Percentiles rank a stretch among this genome's conserved stretches.
Conservation (phyloP, 441 rosid species). For the Cnidoscolus chayamansa region DNA sequence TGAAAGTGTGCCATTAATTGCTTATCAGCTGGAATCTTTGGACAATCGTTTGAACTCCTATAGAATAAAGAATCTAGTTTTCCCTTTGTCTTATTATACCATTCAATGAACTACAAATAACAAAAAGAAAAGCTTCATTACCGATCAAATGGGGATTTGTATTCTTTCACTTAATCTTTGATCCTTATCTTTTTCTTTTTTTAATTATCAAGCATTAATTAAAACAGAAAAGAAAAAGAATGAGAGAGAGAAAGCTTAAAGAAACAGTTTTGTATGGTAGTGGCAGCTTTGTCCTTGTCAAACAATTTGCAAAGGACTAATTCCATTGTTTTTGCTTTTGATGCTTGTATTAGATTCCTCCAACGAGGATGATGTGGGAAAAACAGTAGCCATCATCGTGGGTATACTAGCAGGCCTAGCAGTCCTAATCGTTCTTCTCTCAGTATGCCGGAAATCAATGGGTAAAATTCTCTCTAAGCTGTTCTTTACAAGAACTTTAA, state of each 20-base stretch:
- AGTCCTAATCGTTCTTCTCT: conserved; percentile 64
- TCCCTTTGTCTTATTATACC: not conserved
- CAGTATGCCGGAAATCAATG: conserved; percentile 58
- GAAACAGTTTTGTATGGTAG: conserved; percentile 4
- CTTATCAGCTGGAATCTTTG: conserved; percentile 5
- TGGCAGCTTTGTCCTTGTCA: conserved; percentile 25
- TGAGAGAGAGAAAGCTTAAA: not conserved
- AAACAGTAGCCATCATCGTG: conserved; percentile 77
- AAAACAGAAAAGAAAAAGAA: not conserved
- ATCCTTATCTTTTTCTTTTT: not conserved
- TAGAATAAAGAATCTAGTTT: not conserved
- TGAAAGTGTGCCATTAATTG: not conserved
- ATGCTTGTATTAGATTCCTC: conserved; percentile 47
- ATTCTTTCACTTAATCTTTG: not conserved
- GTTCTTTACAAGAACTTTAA: not conserved
- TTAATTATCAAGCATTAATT: not conserved
- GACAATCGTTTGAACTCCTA: not conserved
- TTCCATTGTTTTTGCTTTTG: conserved; percentile 22
- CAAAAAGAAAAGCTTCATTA: not conserved
- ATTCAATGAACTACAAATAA: conserved; percentile 3
- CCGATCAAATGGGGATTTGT: not conserved
- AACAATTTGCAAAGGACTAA: conserved; percentile 3
- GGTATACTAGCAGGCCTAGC: conserved; percentile 73
- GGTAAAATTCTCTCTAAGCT: conserved; percentile 26
- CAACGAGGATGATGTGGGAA: conserved; percentile 59